phyloP scores from a whole-genome alignment of 2,329 filamentous ascomycete species.

The Gyromitra esculenta region DNA sequence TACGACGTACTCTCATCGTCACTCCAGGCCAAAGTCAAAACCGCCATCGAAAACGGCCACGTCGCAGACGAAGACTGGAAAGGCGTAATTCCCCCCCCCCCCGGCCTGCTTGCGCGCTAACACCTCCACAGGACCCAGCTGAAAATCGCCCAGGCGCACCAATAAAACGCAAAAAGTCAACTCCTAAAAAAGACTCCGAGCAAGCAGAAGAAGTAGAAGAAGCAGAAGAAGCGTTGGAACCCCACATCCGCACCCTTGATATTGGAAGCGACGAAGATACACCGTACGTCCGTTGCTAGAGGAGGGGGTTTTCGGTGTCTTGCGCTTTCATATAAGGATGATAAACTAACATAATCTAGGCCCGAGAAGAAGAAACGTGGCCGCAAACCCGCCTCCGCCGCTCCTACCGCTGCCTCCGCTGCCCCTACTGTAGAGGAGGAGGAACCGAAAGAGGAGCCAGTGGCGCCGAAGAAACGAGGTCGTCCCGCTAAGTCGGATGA shows the following conservation, averaged over 20 bases:
- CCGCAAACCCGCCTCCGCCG: slow-evolving; percentile 58
- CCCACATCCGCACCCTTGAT: slow-evolving; percentile 29
- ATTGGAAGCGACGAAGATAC: slow-evolving; percentile 18
- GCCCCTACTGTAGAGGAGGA: slow-evolving; percentile 57
- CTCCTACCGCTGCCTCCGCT: slow-evolving; percentile 56
- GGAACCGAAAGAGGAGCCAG: slow-evolving; percentile 55
- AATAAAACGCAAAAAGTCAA: slow-evolving; percentile 59
- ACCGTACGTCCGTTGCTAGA: slow-evolving; percentile 7
- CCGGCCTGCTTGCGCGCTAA: slow-evolving; percentile 29
- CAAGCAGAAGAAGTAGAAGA: slow-evolving; percentile 33
- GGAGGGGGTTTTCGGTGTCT: not conserved
- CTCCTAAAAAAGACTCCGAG: slow-evolving; percentile 58
- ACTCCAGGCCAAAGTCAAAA: slow-evolving; percentile 76
- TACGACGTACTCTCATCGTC: slow-evolving; percentile 79
- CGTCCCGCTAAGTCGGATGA: slow-evolving; percentile 56
- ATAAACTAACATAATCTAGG: slow-evolving; percentile 44
- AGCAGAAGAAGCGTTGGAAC: slow-evolving; percentile 42
- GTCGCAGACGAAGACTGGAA: slow-evolving; percentile 89
- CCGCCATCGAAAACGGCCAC: slow-evolving; percentile 78
- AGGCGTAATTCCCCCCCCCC: slow-evolving; percentile 70
- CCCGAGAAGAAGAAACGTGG: slow-evolving; percentile 55
- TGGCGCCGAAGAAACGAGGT: slow-evolving; percentile 52
- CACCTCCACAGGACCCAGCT: slow-evolving; percentile 71
- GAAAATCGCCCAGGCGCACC: slow-evolving; percentile 73
- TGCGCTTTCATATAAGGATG: not conserved